These are phyloP conservation scores for Globisporangium paroecandrum DNA, from an alignment of 352 stramenopile genomes.

Conservation along the genomic window DNA sequence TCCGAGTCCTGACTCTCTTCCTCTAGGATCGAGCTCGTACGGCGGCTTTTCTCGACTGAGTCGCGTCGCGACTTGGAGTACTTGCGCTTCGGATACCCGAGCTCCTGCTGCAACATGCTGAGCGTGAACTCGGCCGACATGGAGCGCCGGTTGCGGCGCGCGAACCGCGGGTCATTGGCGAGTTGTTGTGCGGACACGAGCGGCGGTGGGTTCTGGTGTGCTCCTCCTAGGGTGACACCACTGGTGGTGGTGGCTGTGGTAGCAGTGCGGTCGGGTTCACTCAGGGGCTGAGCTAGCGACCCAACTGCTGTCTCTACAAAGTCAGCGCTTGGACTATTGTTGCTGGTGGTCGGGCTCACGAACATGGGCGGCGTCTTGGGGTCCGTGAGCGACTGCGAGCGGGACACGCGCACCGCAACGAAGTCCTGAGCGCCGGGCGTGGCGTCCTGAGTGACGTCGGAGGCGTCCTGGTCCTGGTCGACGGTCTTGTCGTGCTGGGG, in stretches of 20 bases:
- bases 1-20: slow-evolving; percentile 26
- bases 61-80: slow-evolving; percentile 15
- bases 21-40: slow-evolving; percentile 34
- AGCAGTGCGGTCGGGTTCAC: not conserved
- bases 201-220: not conserved
- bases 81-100: slow-evolving; percentile 60
- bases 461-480: not conserved
- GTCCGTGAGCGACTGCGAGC: slow-evolving; percentile 45
- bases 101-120: slow-evolving; percentile 69
- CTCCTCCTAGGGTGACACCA: too few relatives aligned
- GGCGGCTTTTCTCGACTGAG: slow-evolving; percentile 26
- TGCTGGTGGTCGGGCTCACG: slow-evolving; percentile 22
- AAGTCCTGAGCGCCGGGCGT: not conserved
- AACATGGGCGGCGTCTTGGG: slow-evolving; percentile 30
- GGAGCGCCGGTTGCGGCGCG: slow-evolving; percentile 32
- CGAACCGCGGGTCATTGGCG: slow-evolving; percentile 11
- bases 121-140: slow-evolving; percentile 57
- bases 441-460: not conserved
- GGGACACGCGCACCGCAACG: slow-evolving; percentile 25
- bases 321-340: slow-evolving; percentile 5
- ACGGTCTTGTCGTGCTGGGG: slow-evolving; percentile 1
- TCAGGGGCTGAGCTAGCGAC: not conserved
- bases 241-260: not conserved
- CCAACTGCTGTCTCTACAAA: not conserved
- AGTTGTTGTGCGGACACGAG: slow-evolving; percentile 4